Conservation (phyloP, 148 eudicot genomes). For the Tetragonia tetragonoides region DNA sequence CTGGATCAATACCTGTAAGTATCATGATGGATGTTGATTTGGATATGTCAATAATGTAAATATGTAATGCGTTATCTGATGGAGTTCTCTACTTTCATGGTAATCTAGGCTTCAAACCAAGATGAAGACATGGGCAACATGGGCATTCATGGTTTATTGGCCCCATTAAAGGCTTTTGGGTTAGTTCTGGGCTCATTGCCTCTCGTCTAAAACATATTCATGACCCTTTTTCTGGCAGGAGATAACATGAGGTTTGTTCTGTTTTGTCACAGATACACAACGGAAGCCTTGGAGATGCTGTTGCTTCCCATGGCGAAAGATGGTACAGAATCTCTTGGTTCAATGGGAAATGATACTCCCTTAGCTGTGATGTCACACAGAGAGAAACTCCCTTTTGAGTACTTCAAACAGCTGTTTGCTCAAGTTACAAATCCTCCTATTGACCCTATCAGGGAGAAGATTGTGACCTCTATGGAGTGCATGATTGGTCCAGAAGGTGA, state of each 20-base stretch:
- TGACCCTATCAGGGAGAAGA: constrained; percentile 96
- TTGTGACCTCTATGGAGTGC: constrained; percentile 97
- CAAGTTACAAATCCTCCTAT: constrained; percentile 99
- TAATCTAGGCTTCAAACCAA: constrained; percentile 56
- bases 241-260: constrained; percentile 6
- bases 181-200: constrained; percentile 21
- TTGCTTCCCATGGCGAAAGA: constrained; percentile 98
- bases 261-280: constrained; percentile 56
- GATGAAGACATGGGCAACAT: constrained; percentile 82
- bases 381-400: constrained; percentile 94
- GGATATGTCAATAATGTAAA: not conserved
- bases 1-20: constrained; percentile 77
- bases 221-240: not conserved
- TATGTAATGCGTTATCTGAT: constrained; percentile 17
- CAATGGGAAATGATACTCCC: constrained; percentile 99
- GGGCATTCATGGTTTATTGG: constrained; percentile 85
- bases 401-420: constrained; percentile 99
- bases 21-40: not conserved
- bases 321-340: constrained; percentile 94
- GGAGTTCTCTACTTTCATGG: not conserved
- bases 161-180: constrained; percentile 98
- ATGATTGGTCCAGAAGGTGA: constrained; percentile 99
- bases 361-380: constrained; percentile 98
- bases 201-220: constrained; percentile 1
- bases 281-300: constrained; percentile 91